Evolutionary conservation across 208 protist genomes (phyloP).

Genomic region (Kentomonas sorsogonicus): DNA sequence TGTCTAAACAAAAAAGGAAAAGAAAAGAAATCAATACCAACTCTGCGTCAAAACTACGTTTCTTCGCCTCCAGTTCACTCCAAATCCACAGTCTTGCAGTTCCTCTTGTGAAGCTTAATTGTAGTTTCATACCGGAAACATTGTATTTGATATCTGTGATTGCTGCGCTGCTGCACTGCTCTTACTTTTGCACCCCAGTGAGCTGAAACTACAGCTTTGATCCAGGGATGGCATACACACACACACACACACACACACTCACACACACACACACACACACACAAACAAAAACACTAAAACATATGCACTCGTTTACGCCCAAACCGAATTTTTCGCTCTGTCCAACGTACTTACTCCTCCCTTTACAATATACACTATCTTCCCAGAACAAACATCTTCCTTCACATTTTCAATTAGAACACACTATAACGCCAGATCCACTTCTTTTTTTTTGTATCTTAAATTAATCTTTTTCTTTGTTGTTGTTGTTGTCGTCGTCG

Average conservation of each 20-base stretch:
- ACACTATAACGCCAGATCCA: not conserved
- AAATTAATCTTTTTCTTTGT: not conserved
- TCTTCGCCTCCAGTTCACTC: too few species aligned
- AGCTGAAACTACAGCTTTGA: too few species aligned
- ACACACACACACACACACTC: too few species aligned
- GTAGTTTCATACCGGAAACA: too few species aligned
- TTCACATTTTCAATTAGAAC: not conserved
- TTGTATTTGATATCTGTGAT: too few species aligned
- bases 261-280: not conserved
- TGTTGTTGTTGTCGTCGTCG: not conserved
- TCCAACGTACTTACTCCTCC: not conserved
- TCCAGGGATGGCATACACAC: too few species aligned
- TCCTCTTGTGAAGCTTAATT: too few species aligned
- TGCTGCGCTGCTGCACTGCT: too few species aligned
- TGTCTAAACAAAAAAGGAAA: not conserved
- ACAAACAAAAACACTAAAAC: not conserved
- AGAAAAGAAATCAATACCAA: not conserved
- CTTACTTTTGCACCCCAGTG: too few species aligned
- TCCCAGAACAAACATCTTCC: not conserved
- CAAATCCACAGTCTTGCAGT: too few species aligned
- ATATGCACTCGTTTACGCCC: not conserved
- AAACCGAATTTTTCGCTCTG: not conserved
- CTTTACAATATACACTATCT: not conserved
- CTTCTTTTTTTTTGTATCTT: conserved; percentile 3
- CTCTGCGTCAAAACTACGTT: too few species aligned